Evolutionary conservation across 2,329 filamentous ascomycete species (phyloP).

Genomic region (Ceratocystis destructans): DNA sequence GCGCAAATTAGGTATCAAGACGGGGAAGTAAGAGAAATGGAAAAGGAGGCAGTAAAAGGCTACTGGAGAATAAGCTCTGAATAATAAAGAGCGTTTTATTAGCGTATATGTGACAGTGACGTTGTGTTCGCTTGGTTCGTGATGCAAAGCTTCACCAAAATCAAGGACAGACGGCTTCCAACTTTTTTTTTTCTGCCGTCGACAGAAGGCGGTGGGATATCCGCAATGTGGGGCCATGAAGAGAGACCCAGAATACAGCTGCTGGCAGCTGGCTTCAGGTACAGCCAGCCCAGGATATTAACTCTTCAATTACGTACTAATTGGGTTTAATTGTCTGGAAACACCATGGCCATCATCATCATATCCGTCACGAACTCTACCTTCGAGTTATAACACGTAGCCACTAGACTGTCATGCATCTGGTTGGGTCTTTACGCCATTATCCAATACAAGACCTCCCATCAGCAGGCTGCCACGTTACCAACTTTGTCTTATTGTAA

Average conservation of each 20-base stretch:
- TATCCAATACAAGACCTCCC: no score
- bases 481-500: no score
- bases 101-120: not conserved
- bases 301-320: no score
- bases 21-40: not conserved
- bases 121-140: not conserved
- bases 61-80: not conserved
- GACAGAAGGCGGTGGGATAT: constrained; percentile 9
- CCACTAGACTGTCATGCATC: no score
- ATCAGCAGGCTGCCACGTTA: no score
- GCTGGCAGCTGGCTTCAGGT: not conserved
- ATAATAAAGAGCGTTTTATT: not conserved
- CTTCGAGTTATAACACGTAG: no score
- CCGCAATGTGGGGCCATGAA: constrained; percentile 1
- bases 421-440: no score
- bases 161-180: not conserved
- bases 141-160: not conserved
- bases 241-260: not conserved
- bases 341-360: no score
- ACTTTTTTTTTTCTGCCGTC: constrained; percentile 18
- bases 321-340: no score
- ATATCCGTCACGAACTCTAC: no score
- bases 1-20: not conserved
- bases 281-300: not conserved
- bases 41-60: not conserved